These are phyloP conservation scores for Lentinula raphanica DNA, from an alignment of 768 basidiomycete species.

Conservation along the genomic window DNA sequence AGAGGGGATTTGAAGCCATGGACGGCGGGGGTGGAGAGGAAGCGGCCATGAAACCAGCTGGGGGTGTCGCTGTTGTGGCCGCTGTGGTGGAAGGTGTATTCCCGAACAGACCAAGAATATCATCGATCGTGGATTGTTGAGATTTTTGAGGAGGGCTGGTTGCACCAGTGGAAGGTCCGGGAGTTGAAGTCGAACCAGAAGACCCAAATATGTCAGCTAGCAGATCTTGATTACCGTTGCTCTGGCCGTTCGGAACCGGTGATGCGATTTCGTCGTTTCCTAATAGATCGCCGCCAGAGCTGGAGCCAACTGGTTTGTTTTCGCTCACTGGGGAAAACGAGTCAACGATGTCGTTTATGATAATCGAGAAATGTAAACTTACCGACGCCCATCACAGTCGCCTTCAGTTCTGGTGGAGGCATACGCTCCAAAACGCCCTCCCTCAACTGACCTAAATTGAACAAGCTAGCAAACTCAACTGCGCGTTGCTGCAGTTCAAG, in stretches of 20 bases:
- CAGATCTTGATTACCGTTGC: constrained; percentile 65
- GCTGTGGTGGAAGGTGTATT: constrained; percentile 35
- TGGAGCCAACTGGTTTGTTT: constrained; percentile 93
- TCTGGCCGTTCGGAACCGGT: constrained; percentile 35
- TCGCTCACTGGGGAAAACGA: constrained; percentile 66
- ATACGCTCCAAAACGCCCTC: constrained; percentile 92
- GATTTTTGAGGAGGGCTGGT: constrained; percentile 39
- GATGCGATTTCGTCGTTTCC: constrained; percentile 65
- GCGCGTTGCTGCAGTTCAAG: constrained; percentile 94
- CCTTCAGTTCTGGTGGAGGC: constrained; percentile 97
- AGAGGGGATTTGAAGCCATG: constrained; percentile 17
- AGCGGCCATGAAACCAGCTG: constrained; percentile 16
- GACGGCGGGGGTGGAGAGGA: constrained; percentile 14
- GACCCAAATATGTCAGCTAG: constrained; percentile 90
- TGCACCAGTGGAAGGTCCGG: constrained; percentile 27
- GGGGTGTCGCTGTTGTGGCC: constrained; percentile 22
- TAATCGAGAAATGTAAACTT: constrained; percentile 18
- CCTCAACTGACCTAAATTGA: constrained; percentile 67
- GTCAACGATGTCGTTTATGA: background rate
- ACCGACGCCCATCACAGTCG: constrained; percentile 95
- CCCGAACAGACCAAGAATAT: constrained; percentile 88
- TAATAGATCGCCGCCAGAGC: constrained; percentile 72
- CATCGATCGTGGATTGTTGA: constrained; percentile 65
- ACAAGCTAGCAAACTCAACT: constrained; percentile 89
- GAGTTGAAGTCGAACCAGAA: constrained; percentile 30